Evolutionary conservation across 805 yeast species (phyloP).

Genomic region (Kodamaea kaohsiungensis): DNA sequence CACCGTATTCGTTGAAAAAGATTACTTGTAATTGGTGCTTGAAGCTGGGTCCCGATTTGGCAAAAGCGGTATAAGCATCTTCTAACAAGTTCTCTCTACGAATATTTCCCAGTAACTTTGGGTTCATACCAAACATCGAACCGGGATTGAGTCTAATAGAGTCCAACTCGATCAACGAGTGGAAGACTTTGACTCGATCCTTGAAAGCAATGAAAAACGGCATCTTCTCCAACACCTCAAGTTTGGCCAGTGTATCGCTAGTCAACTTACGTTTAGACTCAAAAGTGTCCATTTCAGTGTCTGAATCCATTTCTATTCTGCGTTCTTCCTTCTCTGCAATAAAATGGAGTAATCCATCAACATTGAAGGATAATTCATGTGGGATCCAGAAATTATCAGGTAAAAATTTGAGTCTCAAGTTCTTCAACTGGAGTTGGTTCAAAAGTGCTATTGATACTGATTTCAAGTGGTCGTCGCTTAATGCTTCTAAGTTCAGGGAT

Average conservation of each 20-base stretch:
- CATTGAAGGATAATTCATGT: conserved; percentile 27
- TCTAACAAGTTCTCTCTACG: conserved; percentile 70
- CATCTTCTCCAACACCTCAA: conserved; percentile 56
- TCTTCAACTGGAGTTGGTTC: conserved; percentile 65
- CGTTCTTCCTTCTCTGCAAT: conserved; percentile 47
- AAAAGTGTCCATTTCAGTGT: conserved; percentile 13
- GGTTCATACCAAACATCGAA: conserved; percentile 12
- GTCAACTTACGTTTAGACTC: neutral
- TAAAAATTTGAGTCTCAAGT: conserved; percentile 59
- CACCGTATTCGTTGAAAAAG: conserved; percentile 69
- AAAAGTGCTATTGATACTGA: conserved; percentile 51
- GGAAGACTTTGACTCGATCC: conserved; percentile 72
- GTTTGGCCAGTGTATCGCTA: conserved; percentile 20
- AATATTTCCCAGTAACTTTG: conserved; percentile 50
- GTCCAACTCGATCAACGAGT: conserved; percentile 60
- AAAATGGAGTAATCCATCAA: conserved; percentile 35
- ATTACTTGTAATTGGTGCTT: conserved; percentile 62
- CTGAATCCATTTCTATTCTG: conserved; percentile 14
- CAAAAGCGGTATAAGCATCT: conserved; percentile 69
- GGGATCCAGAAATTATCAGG: conserved; percentile 55
- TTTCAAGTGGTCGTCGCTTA: conserved; percentile 17
- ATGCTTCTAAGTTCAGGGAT: neutral
- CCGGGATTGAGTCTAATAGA: conserved; percentile 10
- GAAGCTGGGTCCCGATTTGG: conserved; percentile 52
- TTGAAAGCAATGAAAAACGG: conserved; percentile 84